These are phyloP conservation scores for Umbelopsis isabellina DNA, from an alignment of 192 early-diverging fungal species.

Conservation along the genomic window DNA sequence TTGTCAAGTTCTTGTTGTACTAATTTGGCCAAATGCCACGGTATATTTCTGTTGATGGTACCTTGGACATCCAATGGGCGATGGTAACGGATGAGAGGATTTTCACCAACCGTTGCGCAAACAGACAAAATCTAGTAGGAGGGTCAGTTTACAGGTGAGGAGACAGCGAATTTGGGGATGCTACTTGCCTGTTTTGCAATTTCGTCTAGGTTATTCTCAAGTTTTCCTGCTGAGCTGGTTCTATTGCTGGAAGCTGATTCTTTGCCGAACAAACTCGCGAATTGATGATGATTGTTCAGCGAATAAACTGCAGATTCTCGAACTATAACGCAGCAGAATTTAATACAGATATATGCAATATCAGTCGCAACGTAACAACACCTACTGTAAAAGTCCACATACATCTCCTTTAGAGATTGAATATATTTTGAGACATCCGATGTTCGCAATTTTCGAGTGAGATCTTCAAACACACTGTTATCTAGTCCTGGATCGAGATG, in stretches of 20 bases:
- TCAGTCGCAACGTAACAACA: neutral
- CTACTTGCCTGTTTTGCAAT: constrained; percentile 57
- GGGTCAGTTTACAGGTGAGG: neutral
- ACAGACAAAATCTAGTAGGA: constrained; percentile 77
- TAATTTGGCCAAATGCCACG: constrained; percentile 77
- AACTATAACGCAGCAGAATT: constrained; percentile 22
- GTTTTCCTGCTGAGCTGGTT: constrained; percentile 28
- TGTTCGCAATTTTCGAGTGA: constrained; percentile 47
- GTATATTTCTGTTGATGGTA: constrained; percentile 59
- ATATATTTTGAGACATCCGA: constrained; percentile 61
- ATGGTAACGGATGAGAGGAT: constrained; percentile 92
- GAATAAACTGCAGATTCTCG: constrained; percentile 37
- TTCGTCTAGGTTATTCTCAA: constrained; percentile 51
- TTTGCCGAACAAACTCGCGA: constrained; percentile 28
- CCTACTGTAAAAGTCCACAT: constrained; percentile 82
- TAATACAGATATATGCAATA: neutral
- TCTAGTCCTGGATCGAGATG: constrained; percentile 55
- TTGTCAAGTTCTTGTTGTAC: constrained; percentile 88
- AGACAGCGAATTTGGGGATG: neutral
- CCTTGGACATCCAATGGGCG: constrained; percentile 74
- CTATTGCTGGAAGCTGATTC: constrained; percentile 10
- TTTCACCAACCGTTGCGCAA: constrained; percentile 85
- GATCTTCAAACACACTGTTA: constrained; percentile 60
- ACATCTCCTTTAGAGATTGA: constrained; percentile 73
- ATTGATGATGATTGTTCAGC: constrained; percentile 33